A percentile compares a stretch with the other conserved stretches of the same genome.
Conservation (phyloP, 306 rosid genomes). For the Corylus avellana region DNA sequence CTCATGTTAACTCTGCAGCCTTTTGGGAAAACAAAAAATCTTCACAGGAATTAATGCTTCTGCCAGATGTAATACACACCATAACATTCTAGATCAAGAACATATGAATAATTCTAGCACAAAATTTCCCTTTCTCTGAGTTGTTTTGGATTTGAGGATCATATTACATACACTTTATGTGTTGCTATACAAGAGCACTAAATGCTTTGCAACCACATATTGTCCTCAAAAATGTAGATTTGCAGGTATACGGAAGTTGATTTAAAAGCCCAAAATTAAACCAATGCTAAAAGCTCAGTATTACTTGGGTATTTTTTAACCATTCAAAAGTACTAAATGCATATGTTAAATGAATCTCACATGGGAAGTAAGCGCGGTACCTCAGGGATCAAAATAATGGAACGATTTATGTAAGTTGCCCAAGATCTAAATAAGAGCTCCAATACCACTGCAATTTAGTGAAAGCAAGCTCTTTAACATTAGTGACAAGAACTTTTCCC, state of each 20-base stretch:
- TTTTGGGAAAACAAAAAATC: too few species aligned
- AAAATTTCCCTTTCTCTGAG: background rate
- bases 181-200: background rate
- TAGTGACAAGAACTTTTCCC: conserved; percentile 5
- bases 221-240: background rate
- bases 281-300: background rate
- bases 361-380: conserved; percentile 36
- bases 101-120: background rate
- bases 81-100: too few species aligned
- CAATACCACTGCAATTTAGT: conserved; percentile 73
- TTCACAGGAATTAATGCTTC: too few species aligned
- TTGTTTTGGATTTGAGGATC: background rate
- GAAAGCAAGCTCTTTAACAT: conserved; percentile 19
- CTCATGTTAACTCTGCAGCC: too few species aligned
- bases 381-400: conserved; percentile 94
- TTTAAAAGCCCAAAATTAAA: background rate
- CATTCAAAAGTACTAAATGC: background rate
- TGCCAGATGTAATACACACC: too few species aligned
- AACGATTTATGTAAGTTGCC: conserved; percentile 82
- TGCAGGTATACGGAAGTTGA: background rate
- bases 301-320: background rate
- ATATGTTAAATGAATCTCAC: conserved; percentile 10
- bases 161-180: background rate
- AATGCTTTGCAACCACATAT: background rate
- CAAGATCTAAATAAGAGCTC: conserved; percentile 94